Percentiles rank a stretch among this genome's conserved stretches.
These are phyloP conservation scores for Xylogone sp. DNA, from an alignment of 2,329 filamentous ascomycete genomes.

Conservation along the genomic window DNA sequence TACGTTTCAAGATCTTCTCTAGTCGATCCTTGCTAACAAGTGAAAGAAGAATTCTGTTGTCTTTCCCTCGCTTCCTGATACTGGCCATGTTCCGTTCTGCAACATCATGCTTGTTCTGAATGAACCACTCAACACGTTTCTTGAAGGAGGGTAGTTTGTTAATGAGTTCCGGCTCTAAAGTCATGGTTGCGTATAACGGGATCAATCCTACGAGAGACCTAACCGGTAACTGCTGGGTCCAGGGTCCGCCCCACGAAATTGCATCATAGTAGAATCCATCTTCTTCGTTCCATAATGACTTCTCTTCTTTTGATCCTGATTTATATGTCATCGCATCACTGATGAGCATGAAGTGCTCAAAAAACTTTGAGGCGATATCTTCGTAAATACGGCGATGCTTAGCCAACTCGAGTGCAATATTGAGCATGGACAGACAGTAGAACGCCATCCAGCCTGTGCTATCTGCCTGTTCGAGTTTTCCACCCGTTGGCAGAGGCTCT, in stretches of 20 bases:
- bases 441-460: slow-evolving; percentile 99
- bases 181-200: slow-evolving; percentile 86
- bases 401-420: slow-evolving; percentile 90
- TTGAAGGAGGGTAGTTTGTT: slow-evolving; percentile 92
- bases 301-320: slow-evolving; percentile 65
- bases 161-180: slow-evolving; percentile 88
- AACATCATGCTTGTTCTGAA: slow-evolving; percentile 80
- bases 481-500: slow-evolving; percentile 88
- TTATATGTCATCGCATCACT: slow-evolving; percentile 94
- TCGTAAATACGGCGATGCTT: slow-evolving; percentile 95
- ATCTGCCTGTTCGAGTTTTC: slow-evolving; percentile 92
- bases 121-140: slow-evolving; percentile 90
- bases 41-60: slow-evolving; percentile 79
- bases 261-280: slow-evolving; percentile 99
- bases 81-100: slow-evolving; percentile 93
- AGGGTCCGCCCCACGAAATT: slow-evolving; percentile 92
- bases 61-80: slow-evolving; percentile 86
- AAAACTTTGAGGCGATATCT: slow-evolving; percentile 97
- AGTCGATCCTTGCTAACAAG: slow-evolving; percentile 93
- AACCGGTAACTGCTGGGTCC: slow-evolving; percentile 88
- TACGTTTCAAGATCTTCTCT: slow-evolving; percentile 80
- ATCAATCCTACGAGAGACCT: slow-evolving; percentile 91
- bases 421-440: slow-evolving; percentile 94
- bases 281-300: slow-evolving; percentile 92
- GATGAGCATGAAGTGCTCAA: slow-evolving; percentile 97